Evolutionary conservation across 2,329 filamentous ascomycete species (phyloP).

Genomic region (Aureobasidium zeae): DNA sequence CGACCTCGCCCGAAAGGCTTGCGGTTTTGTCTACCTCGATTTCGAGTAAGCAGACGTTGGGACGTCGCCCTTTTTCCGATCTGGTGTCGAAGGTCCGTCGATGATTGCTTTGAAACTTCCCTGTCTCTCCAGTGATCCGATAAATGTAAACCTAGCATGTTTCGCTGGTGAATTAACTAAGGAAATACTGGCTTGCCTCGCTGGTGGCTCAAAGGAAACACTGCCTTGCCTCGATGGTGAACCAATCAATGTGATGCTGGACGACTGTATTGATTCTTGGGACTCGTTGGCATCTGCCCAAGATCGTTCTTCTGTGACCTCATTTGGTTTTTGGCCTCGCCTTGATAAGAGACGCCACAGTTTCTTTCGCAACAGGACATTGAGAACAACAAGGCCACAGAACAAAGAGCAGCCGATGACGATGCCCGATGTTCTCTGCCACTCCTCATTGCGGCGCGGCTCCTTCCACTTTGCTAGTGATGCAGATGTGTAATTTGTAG

Average conservation of each 20-base stretch:
- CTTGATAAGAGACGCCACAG: background rate
- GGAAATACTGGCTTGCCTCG: no score
- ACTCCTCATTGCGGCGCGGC: constrained; percentile 1
- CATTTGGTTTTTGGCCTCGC: background rate
- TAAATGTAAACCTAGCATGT: no score
- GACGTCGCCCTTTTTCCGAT: no score
- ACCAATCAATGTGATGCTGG: background rate
- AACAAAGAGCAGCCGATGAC: constrained; percentile 1
- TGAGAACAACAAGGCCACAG: constrained; percentile 1
- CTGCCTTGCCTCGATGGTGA: constrained; percentile 2
- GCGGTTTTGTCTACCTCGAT: no score
- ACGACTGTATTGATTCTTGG: background rate
- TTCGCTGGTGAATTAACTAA: no score
- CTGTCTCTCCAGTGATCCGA: no score
- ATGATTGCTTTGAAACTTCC: no score
- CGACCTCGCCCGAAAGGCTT: no score
- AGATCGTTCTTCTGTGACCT: background rate
- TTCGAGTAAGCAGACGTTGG: no score
- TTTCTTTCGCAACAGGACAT: constrained; percentile 6
- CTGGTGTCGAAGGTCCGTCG: no score
- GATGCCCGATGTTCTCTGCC: background rate
- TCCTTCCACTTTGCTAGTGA: constrained; percentile 1
- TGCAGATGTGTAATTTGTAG: background rate
- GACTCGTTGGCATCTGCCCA: background rate
- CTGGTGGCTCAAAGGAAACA: no score